Evolutionary conservation across 2,329 filamentous ascomycete species (phyloP), one percentile per base, ranked within the genome.

Genomic region (Septoria petroselini): DNA sequence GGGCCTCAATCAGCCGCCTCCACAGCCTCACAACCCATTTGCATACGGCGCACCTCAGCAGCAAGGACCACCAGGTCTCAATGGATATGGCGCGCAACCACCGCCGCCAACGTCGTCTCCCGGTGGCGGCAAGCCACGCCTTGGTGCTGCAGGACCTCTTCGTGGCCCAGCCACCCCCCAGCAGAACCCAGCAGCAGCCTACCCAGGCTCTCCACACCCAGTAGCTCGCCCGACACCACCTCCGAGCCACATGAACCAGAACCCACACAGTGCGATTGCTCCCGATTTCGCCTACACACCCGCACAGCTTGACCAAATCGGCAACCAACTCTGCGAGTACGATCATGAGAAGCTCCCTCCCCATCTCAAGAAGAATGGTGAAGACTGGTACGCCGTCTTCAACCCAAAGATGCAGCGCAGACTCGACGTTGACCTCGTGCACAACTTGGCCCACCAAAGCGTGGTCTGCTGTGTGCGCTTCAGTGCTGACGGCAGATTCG

Each of bases 391-490:
- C 68, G 91, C 88, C 37, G 88, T 97, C 58, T 98, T 96, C 79
- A 64, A 98, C 72, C 90, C 91, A 37, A 82, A 85, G 50, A 86
- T 96, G 30, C 88, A 88, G 55, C 88, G 93, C 52, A 83, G 90
- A 43, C 76, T 98, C 43, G 93, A 98, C 66, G 90, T 98, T 46
- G 90, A 96, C 58, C 79, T 98, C 31, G 85, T 96, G 40, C 93
- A 97, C 73, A 95, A 90, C 49, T 79, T 98, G 45, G 82, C 83
- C 53, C 93, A 98, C 66, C 88, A 95, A 67, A 97, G 91, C 63
- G 93, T 98, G 3, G 93, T 98, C 1, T 98, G 93, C 78, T 98
- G 93, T 68, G 93, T 98, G 29, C 82, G 93, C 51, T 98, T 98
- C 76, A 97, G 91, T 68, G 82, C 87, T 48, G 93, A 98, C 65